Evolutionary conservation across 2,329 filamentous ascomycete species (phyloP).

Genomic region (Fusarium oligoseptatum): DNA sequence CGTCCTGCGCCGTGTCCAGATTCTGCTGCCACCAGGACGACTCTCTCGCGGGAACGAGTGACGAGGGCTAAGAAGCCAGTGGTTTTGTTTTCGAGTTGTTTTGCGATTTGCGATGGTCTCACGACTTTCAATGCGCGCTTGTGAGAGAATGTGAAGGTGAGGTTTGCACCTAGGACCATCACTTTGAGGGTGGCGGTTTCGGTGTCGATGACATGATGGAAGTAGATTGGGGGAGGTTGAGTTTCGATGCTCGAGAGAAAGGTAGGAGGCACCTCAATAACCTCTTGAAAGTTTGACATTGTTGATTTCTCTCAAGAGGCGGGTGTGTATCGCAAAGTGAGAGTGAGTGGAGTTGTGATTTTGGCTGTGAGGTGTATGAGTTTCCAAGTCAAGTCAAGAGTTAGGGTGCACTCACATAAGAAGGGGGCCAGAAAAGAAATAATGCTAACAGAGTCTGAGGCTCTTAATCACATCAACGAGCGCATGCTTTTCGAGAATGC

Average conservation of each 20-base stretch:
- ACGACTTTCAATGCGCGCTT: constrained; percentile 27
- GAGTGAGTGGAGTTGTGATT: constrained; percentile 2
- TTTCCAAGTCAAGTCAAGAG: constrained; percentile 1
- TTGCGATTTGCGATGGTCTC: constrained; percentile 4
- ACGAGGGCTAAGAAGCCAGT: constrained; percentile 50
- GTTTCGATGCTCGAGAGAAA: constrained; percentile 43
- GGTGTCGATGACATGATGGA: constrained; percentile 49
- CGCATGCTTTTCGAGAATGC: neutral
- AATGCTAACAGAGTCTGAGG: neutral
- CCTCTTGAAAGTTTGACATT: constrained; percentile 25
- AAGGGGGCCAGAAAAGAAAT: neutral
- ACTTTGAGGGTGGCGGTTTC: constrained; percentile 43
- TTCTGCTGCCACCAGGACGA: constrained; percentile 51
- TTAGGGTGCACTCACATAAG: constrained; percentile 8
- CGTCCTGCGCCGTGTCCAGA: constrained; percentile 50
- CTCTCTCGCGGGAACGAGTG: constrained; percentile 22
- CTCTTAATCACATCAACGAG: neutral
- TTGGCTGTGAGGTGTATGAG: constrained; percentile 5
- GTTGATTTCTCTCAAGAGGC: neutral
- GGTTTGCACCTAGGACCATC: constrained; percentile 51
- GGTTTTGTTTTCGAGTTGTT: constrained; percentile 47
- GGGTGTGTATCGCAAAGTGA: neutral
- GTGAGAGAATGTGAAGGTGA: constrained; percentile 49
- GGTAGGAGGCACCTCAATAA: constrained; percentile 12
- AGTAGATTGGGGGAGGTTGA: constrained; percentile 44